Conservation (phyloP, 75 land plant genomes). For the Sequoia sempervirens region DNA sequence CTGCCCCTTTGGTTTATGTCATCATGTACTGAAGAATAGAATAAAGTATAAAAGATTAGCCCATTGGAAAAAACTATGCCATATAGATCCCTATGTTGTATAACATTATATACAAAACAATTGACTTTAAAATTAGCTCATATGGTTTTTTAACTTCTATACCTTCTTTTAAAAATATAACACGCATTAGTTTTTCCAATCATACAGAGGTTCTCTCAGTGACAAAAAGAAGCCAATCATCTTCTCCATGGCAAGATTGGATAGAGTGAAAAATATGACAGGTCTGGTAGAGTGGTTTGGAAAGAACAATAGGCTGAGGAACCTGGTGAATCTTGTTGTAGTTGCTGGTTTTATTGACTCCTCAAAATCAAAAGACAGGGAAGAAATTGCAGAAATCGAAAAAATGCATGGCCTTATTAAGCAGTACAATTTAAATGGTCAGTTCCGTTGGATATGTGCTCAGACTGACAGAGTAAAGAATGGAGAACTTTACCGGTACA, state of each 20-base stretch:
- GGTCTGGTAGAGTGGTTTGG: conserved; percentile 88
- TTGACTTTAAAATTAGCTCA: not conserved
- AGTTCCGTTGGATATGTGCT: conserved; percentile 84
- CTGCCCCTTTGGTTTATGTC: not conserved
- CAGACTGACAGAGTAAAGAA: conserved; percentile 77
- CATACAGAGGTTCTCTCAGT: conserved; percentile 64
- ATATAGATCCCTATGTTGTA: not conserved
- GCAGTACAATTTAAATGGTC: conserved; percentile 63
- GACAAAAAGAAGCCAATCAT: conserved; percentile 80
- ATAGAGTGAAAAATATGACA: conserved; percentile 87
- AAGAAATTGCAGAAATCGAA: conserved; percentile 84
- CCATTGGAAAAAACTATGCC: not conserved
- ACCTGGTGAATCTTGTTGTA: conserved; percentile 76
- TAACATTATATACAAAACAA: not conserved
- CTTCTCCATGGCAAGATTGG: conserved; percentile 97
- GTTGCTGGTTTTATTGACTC: conserved; percentile 86
- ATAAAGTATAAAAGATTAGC: not conserved
- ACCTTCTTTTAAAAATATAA: not conserved
- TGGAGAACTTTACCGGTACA: conserved; percentile 85
- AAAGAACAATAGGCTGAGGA: conserved; percentile 57
- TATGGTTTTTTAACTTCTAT: not conserved
- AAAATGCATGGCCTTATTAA: conserved; percentile 74
- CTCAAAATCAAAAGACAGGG: conserved; percentile 83
- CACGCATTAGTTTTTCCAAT: not conserved
- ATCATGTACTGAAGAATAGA: not conserved